Conservation (phyloP, 768 basidiomycete genomes). For the Boletus insuetus region DNA sequence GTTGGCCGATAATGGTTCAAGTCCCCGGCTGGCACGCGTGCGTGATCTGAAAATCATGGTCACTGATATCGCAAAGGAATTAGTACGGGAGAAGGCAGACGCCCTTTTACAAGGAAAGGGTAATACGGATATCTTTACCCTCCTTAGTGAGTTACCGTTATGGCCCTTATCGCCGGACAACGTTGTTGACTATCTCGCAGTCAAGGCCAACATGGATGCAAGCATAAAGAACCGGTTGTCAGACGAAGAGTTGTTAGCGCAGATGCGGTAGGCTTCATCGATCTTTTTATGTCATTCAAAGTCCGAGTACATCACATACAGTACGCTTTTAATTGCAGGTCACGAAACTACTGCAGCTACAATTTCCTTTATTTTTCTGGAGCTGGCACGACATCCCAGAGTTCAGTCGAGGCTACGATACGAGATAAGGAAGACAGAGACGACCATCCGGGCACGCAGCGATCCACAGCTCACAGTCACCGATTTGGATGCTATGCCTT, state of each 20-base stretch:
- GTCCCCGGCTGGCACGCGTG: neutral
- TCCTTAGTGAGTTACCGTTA: constrained; percentile 36
- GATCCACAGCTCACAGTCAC: constrained; percentile 6
- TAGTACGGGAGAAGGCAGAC: constrained; percentile 5
- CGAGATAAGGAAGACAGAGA: constrained; percentile 9
- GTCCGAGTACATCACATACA: constrained; percentile 1
- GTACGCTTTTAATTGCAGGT: constrained; percentile 44
- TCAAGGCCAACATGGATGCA: constrained; percentile 22
- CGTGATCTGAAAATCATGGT: neutral
- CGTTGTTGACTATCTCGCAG: neutral
- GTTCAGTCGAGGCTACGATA: constrained; percentile 57
- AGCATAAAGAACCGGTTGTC: constrained; percentile 13
- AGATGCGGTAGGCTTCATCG: constrained; percentile 12
- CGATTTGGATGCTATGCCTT: constrained; percentile 52
- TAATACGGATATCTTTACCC: constrained; percentile 16
- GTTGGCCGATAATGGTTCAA: neutral
- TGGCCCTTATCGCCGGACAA: neutral
- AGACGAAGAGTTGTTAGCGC: constrained; percentile 7
- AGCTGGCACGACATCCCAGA: constrained; percentile 53
- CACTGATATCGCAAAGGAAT: neutral
- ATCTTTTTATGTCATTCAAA: too few relatives aligned
- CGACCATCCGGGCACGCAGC: neutral
- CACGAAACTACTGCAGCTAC: constrained; percentile 61
- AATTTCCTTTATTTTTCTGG: constrained; percentile 56
- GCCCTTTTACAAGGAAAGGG: constrained; percentile 5